Evolutionary conservation across 352 stramenopile species (phyloP).

Genomic region (Pythium phragmiticola): DNA sequence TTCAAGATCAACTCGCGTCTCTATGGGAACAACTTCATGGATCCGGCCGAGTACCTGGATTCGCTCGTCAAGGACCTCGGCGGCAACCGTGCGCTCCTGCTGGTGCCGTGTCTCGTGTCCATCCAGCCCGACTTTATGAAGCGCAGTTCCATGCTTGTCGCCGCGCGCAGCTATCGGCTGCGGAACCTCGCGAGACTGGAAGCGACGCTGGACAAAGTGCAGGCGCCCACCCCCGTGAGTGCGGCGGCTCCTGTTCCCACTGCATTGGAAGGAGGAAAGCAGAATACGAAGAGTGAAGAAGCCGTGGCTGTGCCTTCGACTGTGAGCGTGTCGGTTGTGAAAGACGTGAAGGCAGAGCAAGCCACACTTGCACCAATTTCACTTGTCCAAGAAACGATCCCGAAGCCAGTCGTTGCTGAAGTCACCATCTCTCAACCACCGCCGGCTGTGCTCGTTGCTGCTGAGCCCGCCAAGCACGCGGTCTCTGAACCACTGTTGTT

Average conservation of each 20-base stretch:
- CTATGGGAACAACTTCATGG: constrained; percentile 82
- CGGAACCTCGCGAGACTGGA: constrained; percentile 43
- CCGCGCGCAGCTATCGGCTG: constrained; percentile 49
- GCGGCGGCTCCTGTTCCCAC: background rate
- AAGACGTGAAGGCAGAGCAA: too few relatives aligned
- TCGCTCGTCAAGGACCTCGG: constrained; percentile 62
- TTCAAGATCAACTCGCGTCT: constrained; percentile 83
- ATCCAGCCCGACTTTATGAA: constrained; percentile 68
- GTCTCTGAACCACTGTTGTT: background rate
- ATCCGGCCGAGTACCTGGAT: constrained; percentile 63
- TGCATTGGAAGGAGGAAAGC: too few relatives aligned
- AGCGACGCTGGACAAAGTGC: constrained; percentile 26
- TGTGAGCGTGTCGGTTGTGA: background rate
- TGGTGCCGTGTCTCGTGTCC: constrained; percentile 64
- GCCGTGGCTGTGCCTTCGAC: background rate
- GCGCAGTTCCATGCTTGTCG: constrained; percentile 48
- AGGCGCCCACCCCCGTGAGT: background rate
- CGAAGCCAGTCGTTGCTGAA: too few relatives aligned
- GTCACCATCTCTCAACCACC: too few relatives aligned
- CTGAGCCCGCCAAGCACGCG: background rate
- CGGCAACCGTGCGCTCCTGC: constrained; percentile 48
- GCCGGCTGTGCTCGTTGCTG: too few relatives aligned
- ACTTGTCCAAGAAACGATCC: background rate
- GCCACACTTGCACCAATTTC: too few relatives aligned
- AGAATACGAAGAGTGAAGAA: too few relatives aligned